phyloP scores from a whole-genome alignment of 768 basidiomycete species.

The Mrakia gelida region DNA sequence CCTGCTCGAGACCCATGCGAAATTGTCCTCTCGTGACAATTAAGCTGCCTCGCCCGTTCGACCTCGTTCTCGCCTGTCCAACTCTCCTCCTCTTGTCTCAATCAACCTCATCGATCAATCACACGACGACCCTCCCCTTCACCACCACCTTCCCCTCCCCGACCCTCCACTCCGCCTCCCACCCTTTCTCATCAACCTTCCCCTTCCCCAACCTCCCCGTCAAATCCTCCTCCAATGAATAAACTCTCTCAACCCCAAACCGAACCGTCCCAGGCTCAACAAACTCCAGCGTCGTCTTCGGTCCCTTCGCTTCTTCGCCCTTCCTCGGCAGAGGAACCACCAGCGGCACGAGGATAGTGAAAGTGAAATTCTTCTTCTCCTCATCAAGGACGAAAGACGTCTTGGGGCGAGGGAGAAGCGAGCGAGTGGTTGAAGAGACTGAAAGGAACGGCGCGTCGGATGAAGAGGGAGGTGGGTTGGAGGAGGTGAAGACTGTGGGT shows the following conservation, averaged over 20 bases:
- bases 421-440: background rate
- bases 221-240: background rate
- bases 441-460: background rate
- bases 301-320: background rate
- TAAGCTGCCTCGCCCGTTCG: background rate
- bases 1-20: too few species aligned
- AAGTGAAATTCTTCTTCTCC: constrained; percentile 2
- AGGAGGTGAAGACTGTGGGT: constrained; percentile 2
- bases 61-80: background rate
- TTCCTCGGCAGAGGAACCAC: background rate
- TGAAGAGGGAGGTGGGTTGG: background rate
- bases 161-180: constrained; percentile 11
- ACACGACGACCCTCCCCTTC: background rate
- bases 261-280: background rate
- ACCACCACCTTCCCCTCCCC: background rate
- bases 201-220: background rate
- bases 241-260: background rate
- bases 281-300: background rate
- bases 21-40: too few species aligned
- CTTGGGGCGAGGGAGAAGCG: background rate
- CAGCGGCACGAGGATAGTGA: background rate
- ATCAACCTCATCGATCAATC: background rate
- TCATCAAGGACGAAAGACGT: background rate
- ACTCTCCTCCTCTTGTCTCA: background rate
- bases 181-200: constrained; percentile 14